Conservation (phyloP, 2,329 filamentous ascomycete genomes). For the Monosporascus sp. region DNA sequence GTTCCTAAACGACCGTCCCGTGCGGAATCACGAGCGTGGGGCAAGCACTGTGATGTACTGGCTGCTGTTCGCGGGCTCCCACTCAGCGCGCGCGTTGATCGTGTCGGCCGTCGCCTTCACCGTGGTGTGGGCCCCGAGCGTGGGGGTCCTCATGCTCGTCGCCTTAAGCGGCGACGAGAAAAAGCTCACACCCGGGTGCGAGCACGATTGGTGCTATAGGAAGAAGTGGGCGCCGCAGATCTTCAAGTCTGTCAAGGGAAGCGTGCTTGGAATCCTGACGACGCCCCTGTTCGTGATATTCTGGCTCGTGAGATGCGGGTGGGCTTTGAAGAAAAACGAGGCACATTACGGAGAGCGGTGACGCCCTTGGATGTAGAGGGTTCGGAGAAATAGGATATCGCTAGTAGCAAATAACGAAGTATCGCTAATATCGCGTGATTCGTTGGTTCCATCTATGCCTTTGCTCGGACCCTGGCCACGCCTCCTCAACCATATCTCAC, state of each 20-base stretch:
- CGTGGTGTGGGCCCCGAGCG: constrained; percentile 36
- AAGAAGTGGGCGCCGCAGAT: constrained; percentile 40
- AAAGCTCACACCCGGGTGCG: background rate
- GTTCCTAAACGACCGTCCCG: constrained; percentile 30
- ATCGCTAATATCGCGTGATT: background rate
- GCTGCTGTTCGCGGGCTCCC: constrained; percentile 29
- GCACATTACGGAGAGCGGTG: constrained; percentile 15
- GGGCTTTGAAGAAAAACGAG: constrained; percentile 29
- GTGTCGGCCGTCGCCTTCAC: constrained; percentile 34
- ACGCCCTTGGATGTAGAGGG: background rate
- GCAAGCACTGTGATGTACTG: constrained; percentile 21
- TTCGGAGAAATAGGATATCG: background rate
- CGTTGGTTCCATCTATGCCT: too few species aligned
- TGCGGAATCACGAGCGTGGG: constrained; percentile 21
- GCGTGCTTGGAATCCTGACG: constrained; percentile 38
- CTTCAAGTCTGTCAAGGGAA: constrained; percentile 47
- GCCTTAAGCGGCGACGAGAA: constrained; percentile 28
- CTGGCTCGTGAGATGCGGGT: constrained; percentile 46
- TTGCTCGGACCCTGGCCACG: too few species aligned
- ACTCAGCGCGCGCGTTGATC: constrained; percentile 31
- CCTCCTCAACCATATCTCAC: constrained; percentile 54
- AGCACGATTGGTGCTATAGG: constrained; percentile 38
- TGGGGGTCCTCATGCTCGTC: constrained; percentile 37
- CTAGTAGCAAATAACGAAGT: background rate
- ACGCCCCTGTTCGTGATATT: constrained; percentile 44